Conservation (phyloP, 306 rosid species). For the Cyamopsis tetragonoloba region DNA sequence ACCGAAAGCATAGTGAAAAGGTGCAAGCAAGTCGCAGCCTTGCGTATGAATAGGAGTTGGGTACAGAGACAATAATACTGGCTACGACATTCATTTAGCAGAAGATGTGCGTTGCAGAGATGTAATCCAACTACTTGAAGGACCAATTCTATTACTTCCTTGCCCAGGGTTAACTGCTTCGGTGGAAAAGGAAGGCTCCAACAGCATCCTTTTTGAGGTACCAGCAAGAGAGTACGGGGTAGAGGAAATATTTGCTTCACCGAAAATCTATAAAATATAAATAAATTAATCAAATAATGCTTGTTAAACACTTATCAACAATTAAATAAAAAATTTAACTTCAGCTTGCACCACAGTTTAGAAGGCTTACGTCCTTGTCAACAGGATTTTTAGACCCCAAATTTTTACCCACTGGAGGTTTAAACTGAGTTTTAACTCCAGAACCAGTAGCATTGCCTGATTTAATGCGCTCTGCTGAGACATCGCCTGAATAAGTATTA, state of each 20-base stretch:
- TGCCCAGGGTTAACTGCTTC: constrained; percentile 55
- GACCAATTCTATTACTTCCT: constrained; percentile 60
- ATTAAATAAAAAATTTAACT: too few species aligned
- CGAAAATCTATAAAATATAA: constrained; percentile 44
- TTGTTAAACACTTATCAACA: constrained; percentile 9
- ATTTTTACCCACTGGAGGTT: constrained; percentile 54
- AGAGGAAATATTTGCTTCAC: constrained; percentile 54
- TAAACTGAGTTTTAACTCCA: constrained; percentile 70
- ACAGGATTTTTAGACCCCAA: constrained; percentile 55
- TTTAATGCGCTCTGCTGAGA: constrained; percentile 56
- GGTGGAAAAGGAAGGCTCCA: constrained; percentile 48
- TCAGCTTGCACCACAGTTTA: not conserved
- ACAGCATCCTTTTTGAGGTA: constrained; percentile 52
- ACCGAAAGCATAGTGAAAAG: constrained; percentile 25
- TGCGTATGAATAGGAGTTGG: constrained; percentile 10
- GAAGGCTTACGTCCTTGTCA: constrained; percentile 62
- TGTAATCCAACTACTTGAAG: constrained; percentile 89
- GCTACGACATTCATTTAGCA: constrained; percentile 56
- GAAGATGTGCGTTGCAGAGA: constrained; percentile 76
- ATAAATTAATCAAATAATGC: not conserved
- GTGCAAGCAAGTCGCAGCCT: constrained; percentile 45
- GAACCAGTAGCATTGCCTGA: constrained; percentile 53
- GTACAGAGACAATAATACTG: not conserved
- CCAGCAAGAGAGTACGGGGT: constrained; percentile 52
- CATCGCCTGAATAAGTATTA: constrained; percentile 45